A percentile compares a stretch with the other conserved stretches of the same genome.
These are phyloP conservation scores for Scenedesmus sp. DNA, from an alignment of 163 green algal species.

Conservation along the genomic window DNA sequence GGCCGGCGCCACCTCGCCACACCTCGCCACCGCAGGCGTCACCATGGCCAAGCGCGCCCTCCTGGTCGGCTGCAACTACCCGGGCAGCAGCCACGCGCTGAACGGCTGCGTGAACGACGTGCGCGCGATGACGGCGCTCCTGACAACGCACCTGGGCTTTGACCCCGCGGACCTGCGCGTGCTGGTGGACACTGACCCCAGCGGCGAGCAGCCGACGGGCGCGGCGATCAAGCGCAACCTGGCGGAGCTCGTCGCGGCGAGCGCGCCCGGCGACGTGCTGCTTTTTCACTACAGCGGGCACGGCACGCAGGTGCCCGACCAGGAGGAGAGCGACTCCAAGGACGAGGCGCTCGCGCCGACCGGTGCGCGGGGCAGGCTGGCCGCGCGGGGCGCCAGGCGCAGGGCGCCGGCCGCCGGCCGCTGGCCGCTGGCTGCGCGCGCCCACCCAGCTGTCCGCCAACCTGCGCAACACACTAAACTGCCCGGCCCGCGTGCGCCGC, in stretches of 20 bases:
- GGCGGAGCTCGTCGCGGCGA: conserved; percentile 61
- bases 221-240: conserved; percentile 65
- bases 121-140: conserved; percentile 49
- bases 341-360: conserved; percentile 81
- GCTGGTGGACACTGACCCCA: conserved; percentile 69
- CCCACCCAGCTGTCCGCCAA: too few species aligned
- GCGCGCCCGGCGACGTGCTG: conserved; percentile 67
- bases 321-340: conserved; percentile 59
- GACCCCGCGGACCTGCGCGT: conserved; percentile 57
- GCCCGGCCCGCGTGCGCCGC: too few species aligned
- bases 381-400: too few species aligned
- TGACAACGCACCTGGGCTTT: conserved; percentile 68
- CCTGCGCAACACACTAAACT: too few species aligned
- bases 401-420: too few species aligned
- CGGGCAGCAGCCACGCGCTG: conserved; percentile 18
- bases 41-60: conserved; percentile 38
- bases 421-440: too few species aligned
- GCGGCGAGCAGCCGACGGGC: conserved; percentile 53
- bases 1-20: too few species aligned
- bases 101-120: conserved; percentile 44
- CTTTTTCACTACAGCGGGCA: conserved; percentile 85
- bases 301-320: conserved; percentile 60
- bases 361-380: too few species aligned
- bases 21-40: too few species aligned
- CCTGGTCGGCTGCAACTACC: conserved; percentile 38